Evolutionary conservation across 805 yeast species (phyloP).

Genomic region (Teunomyces cretensis): DNA sequence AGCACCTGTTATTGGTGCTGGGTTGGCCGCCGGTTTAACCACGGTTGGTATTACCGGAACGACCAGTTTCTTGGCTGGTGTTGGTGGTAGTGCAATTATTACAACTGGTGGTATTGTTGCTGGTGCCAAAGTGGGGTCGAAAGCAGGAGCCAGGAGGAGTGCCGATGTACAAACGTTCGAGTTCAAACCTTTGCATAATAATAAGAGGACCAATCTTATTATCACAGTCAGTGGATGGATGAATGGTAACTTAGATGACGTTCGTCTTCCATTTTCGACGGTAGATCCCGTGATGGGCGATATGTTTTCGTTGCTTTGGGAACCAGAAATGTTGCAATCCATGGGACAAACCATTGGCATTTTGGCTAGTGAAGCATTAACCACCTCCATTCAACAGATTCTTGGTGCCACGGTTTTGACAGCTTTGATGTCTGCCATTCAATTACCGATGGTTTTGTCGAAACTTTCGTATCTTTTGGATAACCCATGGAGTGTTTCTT

Average conservation of each 20-base stretch:
- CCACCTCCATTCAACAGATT: constrained; percentile 92
- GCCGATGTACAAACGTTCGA: constrained; percentile 95
- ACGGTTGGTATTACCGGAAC: constrained; percentile 96
- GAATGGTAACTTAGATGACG: constrained; percentile 93
- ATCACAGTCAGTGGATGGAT: constrained; percentile 97
- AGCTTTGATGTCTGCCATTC: constrained; percentile 90
- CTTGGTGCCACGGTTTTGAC: constrained; percentile 87
- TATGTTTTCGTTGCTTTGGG: constrained; percentile 89
- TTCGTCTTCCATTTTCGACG: constrained; percentile 91
- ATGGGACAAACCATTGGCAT: constrained; percentile 96
- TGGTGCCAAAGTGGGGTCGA: constrained; percentile 86
- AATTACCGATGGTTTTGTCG: constrained; percentile 86
- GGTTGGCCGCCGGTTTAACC: constrained; percentile 93
- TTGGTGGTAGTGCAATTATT: constrained; percentile 93
- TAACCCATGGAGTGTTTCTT: constrained; percentile 96
- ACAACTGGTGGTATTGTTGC: constrained; percentile 88
- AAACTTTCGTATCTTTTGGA: constrained; percentile 87
- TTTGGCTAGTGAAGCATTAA: constrained; percentile 88
- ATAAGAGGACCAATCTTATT: constrained; percentile 81
- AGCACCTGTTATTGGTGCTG: constrained; percentile 98
- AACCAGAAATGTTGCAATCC: constrained; percentile 93
- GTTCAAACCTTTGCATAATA: constrained; percentile 87
- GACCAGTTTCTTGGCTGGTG: constrained; percentile 87
- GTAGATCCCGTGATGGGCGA: constrained; percentile 99
- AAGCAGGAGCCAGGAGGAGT: constrained; percentile 81